A percentile compares a stretch with the other conserved stretches of the same genome.
Evolutionary conservation across 1,139 yeast species (phyloP).

Genomic region (Hansenula sp.): DNA sequence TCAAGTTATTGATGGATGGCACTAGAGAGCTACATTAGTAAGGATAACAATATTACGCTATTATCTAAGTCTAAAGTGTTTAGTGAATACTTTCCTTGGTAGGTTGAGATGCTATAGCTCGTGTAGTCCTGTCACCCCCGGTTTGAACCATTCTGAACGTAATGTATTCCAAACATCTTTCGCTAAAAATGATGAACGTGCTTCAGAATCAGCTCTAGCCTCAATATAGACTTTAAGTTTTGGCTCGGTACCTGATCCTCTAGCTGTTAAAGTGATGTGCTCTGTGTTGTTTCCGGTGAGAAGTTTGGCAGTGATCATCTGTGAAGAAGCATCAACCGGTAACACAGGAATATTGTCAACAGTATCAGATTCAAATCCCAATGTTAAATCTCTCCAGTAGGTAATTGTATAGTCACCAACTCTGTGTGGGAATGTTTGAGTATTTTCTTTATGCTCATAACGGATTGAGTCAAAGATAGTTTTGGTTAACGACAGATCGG

Average conservation of each 20-base stretch:
- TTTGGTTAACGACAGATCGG: constrained; percentile 47
- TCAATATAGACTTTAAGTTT: constrained; percentile 90
- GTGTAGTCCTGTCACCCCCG: constrained; percentile 34
- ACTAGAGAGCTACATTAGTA: no score
- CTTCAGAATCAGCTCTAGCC: constrained; percentile 49
- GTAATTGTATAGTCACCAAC: constrained; percentile 42
- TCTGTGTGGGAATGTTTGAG: constrained; percentile 25
- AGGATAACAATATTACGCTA: no score
- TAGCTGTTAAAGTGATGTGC: constrained; percentile 68
- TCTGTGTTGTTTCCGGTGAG: constrained; percentile 23
- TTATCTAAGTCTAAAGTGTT: no score
- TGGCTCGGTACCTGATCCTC: constrained; percentile 98
- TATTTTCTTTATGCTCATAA: constrained; percentile 12
- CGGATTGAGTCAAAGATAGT: constrained; percentile 52
- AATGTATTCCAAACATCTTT: constrained; percentile 65
- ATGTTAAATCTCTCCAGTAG: constrained; percentile 81
- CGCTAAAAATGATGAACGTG: constrained; percentile 49
- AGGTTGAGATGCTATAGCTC: constrained; percentile 1
- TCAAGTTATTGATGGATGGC: no score
- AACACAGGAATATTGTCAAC: constrained; percentile 52
- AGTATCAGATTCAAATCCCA: constrained; percentile 75
- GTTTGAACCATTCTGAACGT: constrained; percentile 55
- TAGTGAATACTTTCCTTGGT: no score
- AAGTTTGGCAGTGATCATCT: constrained; percentile 74
- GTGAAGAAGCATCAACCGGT: constrained; percentile 69